Percentiles rank a stretch among this genome's conserved stretches.
These are phyloP conservation scores for Pneumocystis carinii DNA, from an alignment of 1,139 yeast genomes.

Conservation along the genomic window DNA sequence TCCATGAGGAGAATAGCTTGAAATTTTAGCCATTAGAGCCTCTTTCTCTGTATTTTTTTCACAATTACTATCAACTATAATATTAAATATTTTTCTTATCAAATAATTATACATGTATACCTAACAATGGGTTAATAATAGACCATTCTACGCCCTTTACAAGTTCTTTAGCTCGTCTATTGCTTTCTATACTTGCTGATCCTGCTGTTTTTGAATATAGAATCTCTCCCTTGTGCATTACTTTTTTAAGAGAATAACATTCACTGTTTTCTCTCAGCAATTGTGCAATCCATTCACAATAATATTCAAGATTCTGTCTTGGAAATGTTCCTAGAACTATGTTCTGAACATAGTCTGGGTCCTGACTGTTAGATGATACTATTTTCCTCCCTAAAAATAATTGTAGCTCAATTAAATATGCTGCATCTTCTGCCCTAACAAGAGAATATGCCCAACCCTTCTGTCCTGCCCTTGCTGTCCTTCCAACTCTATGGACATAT, in stretches of 20 bases:
- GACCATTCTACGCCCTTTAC: constrained; percentile 74
- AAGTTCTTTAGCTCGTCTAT: constrained; percentile 71
- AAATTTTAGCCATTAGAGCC: constrained; percentile 52
- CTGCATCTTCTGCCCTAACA: constrained; percentile 70
- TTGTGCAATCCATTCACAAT: constrained; percentile 56
- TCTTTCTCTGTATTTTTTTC: constrained; percentile 33
- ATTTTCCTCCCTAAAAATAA: constrained; percentile 76
- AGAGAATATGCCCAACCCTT: constrained; percentile 96
- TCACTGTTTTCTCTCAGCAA: constrained; percentile 56
- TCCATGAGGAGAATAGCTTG: constrained; percentile 56
- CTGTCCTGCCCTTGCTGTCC: constrained; percentile 98
- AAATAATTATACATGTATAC: constrained; percentile 33
- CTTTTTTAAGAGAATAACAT: constrained; percentile 46
- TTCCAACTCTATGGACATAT: constrained; percentile 92
- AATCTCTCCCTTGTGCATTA: constrained; percentile 75
- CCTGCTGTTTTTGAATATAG: constrained; percentile 73
- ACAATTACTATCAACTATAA: constrained; percentile 5
- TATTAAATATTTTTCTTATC: constrained; percentile 1
- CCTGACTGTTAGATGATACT: constrained; percentile 31
- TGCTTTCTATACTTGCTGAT: constrained; percentile 71
- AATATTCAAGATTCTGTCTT: constrained; percentile 50
- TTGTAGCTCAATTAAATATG: constrained; percentile 81
- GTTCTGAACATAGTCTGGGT: constrained; percentile 51
- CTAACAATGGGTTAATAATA: constrained; percentile 65
- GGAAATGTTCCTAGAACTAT: constrained; percentile 77